Evolutionary conservation across 805 yeast genomes (phyloP).

Genomic region (Yamadazyma sp.): DNA sequence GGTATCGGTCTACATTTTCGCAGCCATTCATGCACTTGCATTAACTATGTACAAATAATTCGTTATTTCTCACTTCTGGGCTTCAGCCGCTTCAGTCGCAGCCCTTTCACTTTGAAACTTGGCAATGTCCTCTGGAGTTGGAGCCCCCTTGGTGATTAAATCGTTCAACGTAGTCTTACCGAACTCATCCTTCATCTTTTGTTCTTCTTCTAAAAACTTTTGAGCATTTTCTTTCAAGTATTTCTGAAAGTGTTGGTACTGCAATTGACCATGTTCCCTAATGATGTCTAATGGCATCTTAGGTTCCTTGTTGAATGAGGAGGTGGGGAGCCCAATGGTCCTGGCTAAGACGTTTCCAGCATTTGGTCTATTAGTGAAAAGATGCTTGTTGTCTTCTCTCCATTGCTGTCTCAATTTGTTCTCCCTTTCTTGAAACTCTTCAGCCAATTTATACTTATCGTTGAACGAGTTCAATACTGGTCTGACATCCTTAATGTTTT

Average conservation of each 20-base stretch:
- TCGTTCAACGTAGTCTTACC: conserved; percentile 83
- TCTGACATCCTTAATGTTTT: conserved; percentile 82
- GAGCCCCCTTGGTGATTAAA: conserved; percentile 79
- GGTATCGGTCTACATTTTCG: too few species aligned
- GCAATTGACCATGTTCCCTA: conserved; percentile 90
- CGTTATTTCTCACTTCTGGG: conserved; percentile 3
- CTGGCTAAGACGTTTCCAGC: conserved; percentile 55
- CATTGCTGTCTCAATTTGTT: conserved; percentile 69
- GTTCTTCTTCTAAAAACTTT: conserved; percentile 82
- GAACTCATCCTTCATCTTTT: conserved; percentile 76
- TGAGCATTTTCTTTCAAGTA: conserved; percentile 57
- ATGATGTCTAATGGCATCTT: conserved; percentile 85
- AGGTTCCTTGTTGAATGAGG: conserved; percentile 48
- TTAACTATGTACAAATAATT: conserved; percentile 10
- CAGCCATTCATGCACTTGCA: background rate
- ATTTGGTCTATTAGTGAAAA: conserved; percentile 35
- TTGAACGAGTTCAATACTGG: conserved; percentile 75
- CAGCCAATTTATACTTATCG: conserved; percentile 65
- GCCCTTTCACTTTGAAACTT: conserved; percentile 39
- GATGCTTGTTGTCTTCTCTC: conserved; percentile 50
- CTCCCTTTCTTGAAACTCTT: conserved; percentile 82
- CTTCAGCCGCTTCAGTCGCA: conserved; percentile 7
- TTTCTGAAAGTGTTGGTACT: conserved; percentile 75
- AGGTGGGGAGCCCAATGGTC: conserved; percentile 61
- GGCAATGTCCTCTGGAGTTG: conserved; percentile 66